Percentiles rank a stretch among this genome's conserved stretches.
Evolutionary conservation across 768 basidiomycete genomes (phyloP).

Genomic region (Mrakia gelida): DNA sequence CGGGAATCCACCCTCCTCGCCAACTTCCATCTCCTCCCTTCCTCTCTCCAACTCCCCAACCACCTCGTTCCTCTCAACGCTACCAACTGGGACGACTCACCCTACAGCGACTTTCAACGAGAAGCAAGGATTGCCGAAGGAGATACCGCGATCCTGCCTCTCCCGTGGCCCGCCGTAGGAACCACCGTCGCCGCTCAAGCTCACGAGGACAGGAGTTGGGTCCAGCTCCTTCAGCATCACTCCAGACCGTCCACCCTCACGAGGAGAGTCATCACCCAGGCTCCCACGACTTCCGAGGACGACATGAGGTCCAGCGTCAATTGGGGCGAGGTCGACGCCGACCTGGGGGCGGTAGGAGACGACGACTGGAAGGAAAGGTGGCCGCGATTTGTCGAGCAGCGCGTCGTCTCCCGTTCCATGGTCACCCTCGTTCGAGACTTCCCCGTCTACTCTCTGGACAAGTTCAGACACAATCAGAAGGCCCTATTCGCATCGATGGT

Average conservation of each 20-base stretch:
- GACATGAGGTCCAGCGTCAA: neutral
- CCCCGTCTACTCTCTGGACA: neutral
- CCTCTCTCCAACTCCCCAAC: neutral
- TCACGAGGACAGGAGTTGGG: neutral
- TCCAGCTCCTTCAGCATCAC: neutral
- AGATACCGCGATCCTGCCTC: neutral
- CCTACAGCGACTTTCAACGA: neutral
- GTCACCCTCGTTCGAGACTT: slow-evolving; percentile 5
- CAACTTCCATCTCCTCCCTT: slow-evolving; percentile 8
- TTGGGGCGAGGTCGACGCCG: neutral
- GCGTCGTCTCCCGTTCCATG: neutral
- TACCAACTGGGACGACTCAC: neutral
- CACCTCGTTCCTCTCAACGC: slow-evolving; percentile 1
- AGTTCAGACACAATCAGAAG: neutral
- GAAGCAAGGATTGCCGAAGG: neutral
- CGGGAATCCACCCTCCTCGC: neutral
- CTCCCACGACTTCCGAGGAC: neutral
- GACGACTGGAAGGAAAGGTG: neutral
- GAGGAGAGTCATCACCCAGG: neutral
- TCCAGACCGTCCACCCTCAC: neutral
- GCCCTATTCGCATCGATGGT: neutral
- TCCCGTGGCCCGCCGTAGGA: neutral
- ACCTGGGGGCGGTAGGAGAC: neutral
- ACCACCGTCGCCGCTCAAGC: neutral
- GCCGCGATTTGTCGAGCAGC: neutral